These are phyloP conservation scores for Triangularia verruculosa DNA, from an alignment of 2,329 filamentous ascomycete genomes.

Conservation along the genomic window DNA sequence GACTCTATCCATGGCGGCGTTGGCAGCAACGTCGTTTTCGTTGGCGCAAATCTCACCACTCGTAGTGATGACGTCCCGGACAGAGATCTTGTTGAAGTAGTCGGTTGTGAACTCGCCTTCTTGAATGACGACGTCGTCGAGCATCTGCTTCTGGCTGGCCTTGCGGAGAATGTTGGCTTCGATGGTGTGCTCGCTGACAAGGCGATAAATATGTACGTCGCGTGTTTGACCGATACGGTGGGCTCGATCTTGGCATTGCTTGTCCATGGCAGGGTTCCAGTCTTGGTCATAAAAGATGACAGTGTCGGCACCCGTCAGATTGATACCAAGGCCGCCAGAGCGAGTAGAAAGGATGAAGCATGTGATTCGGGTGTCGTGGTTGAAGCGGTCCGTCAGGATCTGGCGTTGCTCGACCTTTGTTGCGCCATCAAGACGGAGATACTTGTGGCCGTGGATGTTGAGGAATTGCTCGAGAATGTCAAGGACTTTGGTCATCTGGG, in stretches of 20 bases:
- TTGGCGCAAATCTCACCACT: constrained; percentile 42
- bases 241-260: constrained; percentile 95
- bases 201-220: constrained; percentile 95
- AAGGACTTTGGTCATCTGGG: constrained; percentile 98
- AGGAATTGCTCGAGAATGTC: constrained; percentile 97
- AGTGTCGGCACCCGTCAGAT: constrained; percentile 91
- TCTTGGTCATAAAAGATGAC: constrained; percentile 99
- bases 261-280: constrained; percentile 99
- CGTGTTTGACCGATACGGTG: constrained; percentile 97
- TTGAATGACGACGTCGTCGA: constrained; percentile 97
- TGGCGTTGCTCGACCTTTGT: constrained; percentile 96
- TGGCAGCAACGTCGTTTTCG: constrained; percentile 69
- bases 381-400: constrained; percentile 94
- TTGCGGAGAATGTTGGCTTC: constrained; percentile 97
- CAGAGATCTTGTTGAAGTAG: constrained; percentile 78
- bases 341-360: constrained; percentile 94
- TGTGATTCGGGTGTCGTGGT: constrained; percentile 85
- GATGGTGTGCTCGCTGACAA: constrained; percentile 90
- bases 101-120: constrained; percentile 98
- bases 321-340: constrained; percentile 92
- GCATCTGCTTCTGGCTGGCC: constrained; percentile 93
- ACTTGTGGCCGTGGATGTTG: constrained; percentile 96
- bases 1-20: constrained; percentile 81
- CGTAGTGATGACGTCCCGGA: constrained; percentile 65
- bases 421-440: constrained; percentile 91